Base-by-base conservation (phyloP, 2,329 filamentous ascomycete species). In the Fusarium verticillioides region DNA sequence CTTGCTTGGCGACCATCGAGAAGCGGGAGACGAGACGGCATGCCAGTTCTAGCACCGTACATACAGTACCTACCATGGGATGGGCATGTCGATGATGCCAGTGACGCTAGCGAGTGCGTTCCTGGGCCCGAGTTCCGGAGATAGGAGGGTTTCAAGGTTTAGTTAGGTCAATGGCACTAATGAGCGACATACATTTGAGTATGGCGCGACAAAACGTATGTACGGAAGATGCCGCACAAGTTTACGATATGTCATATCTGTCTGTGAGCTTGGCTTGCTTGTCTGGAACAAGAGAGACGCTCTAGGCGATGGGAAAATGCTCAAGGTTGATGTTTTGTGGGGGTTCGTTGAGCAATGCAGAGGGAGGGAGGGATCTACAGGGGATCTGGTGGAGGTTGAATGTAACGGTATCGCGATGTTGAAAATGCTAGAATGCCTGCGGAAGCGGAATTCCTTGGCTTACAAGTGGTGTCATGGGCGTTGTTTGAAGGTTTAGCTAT, bases 221-320 rank as follows among this genome's bases (percentile, higher is more conserved):
- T 47, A 47, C 56, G 60, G 54, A 63, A 34, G n/a, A 47, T 26
- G 42, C 42, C 34, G 60, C 42, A 23, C 30, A 18, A n/a, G 28
- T 50, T 30, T 50, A 46, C 39, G 56, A 61, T 36, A 58, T 58
- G 40, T 58, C 52, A 54, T 43, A 47, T 43, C 32, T 34, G 54
- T 44, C 32, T 46, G 12, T 15, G 28, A 42, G 47, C 49, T 57
- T 43, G 30, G 37, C 42, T 40, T 40, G 37, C 37, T 26, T 43
- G 37, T n/a, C 16, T 36, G 32, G 37, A 60, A 30, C 37, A 30
- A 36, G 36, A 43, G 63, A 69, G 52, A 49, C 66, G 66, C 66
- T 47, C 36, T 65, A 69, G 15, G 66, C 64, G 66, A 63, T 43
- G 46, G 36, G 36, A 63, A 63, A 69, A 63, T 69, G 60, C 19